Conservation (phyloP, 1,284 basidiomycete species). For the Ganoderma lingzhi region DNA sequence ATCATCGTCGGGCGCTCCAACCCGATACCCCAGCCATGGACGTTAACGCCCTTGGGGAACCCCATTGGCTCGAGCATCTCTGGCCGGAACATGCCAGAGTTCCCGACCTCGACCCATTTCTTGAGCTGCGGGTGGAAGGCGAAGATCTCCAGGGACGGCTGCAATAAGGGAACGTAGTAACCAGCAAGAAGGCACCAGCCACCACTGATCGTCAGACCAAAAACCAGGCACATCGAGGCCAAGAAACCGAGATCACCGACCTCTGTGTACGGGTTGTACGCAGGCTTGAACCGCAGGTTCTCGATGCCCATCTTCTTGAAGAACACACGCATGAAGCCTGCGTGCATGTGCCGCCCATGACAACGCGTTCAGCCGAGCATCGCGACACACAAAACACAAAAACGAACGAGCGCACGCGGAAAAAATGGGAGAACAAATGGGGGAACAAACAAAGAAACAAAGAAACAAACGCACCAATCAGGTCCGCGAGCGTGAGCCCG, state of each 20-base stretch:
- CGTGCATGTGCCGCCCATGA: background rate
- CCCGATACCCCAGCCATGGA: conserved; percentile 97
- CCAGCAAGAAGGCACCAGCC: background rate
- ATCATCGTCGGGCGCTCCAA: conserved; percentile 99
- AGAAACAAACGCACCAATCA: conserved; percentile 77
- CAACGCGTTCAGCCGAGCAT: background rate
- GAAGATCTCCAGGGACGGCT: conserved; percentile 99
- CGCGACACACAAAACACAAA: background rate
- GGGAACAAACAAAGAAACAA: background rate
- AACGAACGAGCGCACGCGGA: background rate
- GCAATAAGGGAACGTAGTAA: conserved; percentile 12
- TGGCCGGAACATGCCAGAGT: conserved; percentile 99
- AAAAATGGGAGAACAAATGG: background rate
- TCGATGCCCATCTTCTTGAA: conserved; percentile 98
- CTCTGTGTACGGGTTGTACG: conserved; percentile 97
- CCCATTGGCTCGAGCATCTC: conserved; percentile 99
- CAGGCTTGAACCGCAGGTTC: conserved; percentile 96
- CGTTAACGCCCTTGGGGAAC: conserved; percentile 95
- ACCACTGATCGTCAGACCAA: conserved; percentile 8
- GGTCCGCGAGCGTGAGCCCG: conserved; percentile 93
- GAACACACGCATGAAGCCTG: conserved; percentile 98
- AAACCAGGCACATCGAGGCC: conserved; percentile 3
- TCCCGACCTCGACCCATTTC: conserved; percentile 97
- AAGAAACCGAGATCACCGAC: conserved; percentile 49
- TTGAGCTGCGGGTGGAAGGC: conserved; percentile 95